Evolutionary conservation across 352 stramenopile genomes (phyloP), one percentile per base, ranked within the genome.

Genomic region (Pythium folliculosum): DNA sequence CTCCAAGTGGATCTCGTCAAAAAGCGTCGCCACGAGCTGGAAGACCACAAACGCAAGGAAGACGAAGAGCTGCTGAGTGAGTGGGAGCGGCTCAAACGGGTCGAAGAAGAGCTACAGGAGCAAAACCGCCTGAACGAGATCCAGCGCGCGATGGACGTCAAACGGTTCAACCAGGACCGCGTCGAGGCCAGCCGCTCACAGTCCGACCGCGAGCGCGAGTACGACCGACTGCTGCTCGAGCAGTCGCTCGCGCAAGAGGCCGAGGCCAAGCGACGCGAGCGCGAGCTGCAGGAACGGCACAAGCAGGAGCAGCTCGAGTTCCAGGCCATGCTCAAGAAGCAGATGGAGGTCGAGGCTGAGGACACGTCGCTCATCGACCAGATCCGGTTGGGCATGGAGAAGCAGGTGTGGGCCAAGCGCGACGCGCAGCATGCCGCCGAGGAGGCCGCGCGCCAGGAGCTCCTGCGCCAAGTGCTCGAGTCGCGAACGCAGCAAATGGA

Each of bases 341-440:
- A 94, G 73, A 91, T 92, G 81, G 82, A 87, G 43, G 77, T 76
- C 13, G 81, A 92, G 38, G 83, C 80, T 9, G 82, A 92, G 63
- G 84, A 94, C 47, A 66, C 79, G 40, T 86, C 82, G 27, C 73
- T 81, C 22, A 49, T 91, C 48, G 84, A 92, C 60, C 80, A 83
- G 23, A 85, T 94, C 53, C 84, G 86, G 19, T 82, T 89, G 37
- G 80, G 92, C n/a, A 92, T 93, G 84, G 86, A 94, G 57, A 72
- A 89, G 22, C 60, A 86, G 25, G 84, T 94, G 14, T 92, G 86
- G 86, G 77, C 77, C 8, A 92, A 92, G 64, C 82, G 76, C 4
- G 86, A 94, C 25, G 84, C 80, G 9, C 77, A 92, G 60, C 79
- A 94, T 59, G 70, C 81, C 21, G 81, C 82, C 16, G 86, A 94